Conservation (phyloP, 768 basidiomycete genomes). For the Naematelia aurantialba region DNA sequence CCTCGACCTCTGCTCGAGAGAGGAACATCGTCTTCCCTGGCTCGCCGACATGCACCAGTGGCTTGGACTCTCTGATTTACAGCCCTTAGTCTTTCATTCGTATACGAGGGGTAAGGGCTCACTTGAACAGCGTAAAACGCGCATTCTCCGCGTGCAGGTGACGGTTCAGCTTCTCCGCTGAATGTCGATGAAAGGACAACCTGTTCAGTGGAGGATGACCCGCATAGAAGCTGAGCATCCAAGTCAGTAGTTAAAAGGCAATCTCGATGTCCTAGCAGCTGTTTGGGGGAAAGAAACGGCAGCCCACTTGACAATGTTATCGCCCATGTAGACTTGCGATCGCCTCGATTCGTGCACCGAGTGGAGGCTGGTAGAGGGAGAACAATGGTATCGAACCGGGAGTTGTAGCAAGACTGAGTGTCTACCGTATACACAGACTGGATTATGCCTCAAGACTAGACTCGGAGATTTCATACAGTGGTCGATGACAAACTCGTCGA, state of each 20-base stretch:
- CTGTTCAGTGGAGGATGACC: constrained; percentile 52
- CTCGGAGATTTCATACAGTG: neutral
- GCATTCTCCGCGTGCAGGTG: constrained; percentile 61
- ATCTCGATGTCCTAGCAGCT: neutral
- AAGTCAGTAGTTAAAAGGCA: constrained; percentile 4
- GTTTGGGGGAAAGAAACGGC: neutral
- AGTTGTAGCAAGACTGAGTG: no score
- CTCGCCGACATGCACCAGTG: constrained; percentile 51
- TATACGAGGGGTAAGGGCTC: constrained; percentile 53
- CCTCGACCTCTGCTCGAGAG: constrained; percentile 71
- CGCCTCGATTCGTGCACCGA: no score
- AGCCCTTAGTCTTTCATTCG: constrained; percentile 46
- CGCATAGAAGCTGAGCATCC: constrained; percentile 44
- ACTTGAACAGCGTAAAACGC: constrained; percentile 74
- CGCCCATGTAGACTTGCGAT: constrained; percentile 42
- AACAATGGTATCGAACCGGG: no score
- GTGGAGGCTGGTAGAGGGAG: neutral
- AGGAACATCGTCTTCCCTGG: constrained; percentile 63
- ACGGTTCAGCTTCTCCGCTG: constrained; percentile 70
- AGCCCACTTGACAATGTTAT: constrained; percentile 49
- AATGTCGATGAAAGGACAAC: constrained; percentile 65
- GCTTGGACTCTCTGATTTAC: constrained; percentile 51
- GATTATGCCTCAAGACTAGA: neutral
- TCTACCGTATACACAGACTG: no score
- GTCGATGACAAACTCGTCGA: no score